Evolutionary conservation across 1,284 basidiomycete species (phyloP).

Genomic region (Cryptococcus sp.): DNA sequence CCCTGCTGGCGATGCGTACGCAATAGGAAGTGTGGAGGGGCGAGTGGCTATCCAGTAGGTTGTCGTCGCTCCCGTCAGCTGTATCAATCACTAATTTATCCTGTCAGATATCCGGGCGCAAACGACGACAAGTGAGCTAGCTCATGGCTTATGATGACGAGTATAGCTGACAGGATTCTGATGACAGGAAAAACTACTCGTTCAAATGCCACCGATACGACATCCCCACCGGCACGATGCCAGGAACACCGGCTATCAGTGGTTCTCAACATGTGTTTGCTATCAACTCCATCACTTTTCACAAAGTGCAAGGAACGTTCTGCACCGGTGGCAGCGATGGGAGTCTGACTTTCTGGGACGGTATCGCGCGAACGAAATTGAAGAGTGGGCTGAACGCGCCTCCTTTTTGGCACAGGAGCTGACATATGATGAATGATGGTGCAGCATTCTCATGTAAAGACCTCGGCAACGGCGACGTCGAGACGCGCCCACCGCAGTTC

Average conservation of each 20-base stretch:
- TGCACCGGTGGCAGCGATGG: constrained; percentile 77
- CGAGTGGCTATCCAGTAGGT: constrained; percentile 92
- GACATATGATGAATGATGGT: neutral
- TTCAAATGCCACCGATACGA: constrained; percentile 95
- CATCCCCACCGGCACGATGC: constrained; percentile 36
- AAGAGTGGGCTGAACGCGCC: constrained; percentile 64
- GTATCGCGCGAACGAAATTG: constrained; percentile 75
- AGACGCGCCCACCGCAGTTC: constrained; percentile 60
- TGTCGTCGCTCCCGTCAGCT: neutral
- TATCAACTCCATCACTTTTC: constrained; percentile 90
- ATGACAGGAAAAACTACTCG: constrained; percentile 73
- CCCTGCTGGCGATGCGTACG: constrained; percentile 77
- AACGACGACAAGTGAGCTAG: constrained; percentile 33
- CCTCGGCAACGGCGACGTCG: constrained; percentile 69
- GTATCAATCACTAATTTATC: constrained; percentile 5
- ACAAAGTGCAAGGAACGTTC: constrained; percentile 90
- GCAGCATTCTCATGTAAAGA: constrained; percentile 53
- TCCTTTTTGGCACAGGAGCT: neutral
- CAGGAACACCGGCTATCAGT: constrained; percentile 32
- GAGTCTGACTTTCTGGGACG: constrained; percentile 42
- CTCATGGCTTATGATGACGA: neutral
- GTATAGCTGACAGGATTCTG: neutral
- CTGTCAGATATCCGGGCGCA: constrained; percentile 55
- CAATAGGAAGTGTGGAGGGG: constrained; percentile 92
- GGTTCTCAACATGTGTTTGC: constrained; percentile 72